Evolutionary conservation across 164 flowering plant genomes (phyloP).

Genomic region (Vitis rotundifolia): DNA sequence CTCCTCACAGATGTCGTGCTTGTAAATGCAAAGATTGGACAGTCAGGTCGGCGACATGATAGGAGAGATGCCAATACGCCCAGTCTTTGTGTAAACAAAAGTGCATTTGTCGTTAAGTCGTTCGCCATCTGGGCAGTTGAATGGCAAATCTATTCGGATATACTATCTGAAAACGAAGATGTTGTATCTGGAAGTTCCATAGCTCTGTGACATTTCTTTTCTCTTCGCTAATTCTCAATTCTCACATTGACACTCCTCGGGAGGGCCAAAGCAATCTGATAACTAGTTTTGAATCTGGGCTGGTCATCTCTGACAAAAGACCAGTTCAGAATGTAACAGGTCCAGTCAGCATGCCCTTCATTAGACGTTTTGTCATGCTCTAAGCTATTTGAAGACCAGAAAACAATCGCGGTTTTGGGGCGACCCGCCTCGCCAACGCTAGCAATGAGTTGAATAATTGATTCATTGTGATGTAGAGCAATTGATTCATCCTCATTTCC

Average conservation of each 20-base stretch:
- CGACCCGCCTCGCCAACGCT: constrained; percentile 93
- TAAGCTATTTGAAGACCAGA: too few relatives aligned
- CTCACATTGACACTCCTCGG: constrained; percentile 87
- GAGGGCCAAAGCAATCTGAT: constrained; percentile 80
- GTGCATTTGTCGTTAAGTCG: constrained; percentile 82
- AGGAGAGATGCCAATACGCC: constrained; percentile 97
- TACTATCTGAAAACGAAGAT: constrained; percentile 69
- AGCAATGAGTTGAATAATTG: constrained; percentile 85
- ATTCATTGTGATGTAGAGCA: too few relatives aligned
- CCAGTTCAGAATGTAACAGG: too few relatives aligned
- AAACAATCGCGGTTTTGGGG: too few relatives aligned
- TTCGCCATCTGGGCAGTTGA: constrained; percentile 98
- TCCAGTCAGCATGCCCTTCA: too few relatives aligned
- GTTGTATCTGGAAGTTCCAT: constrained; percentile 68
- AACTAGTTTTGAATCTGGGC: too few relatives aligned
- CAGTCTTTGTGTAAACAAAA: constrained; percentile 83
- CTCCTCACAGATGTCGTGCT: constrained; percentile 62
- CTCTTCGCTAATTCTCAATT: constrained; percentile 97
- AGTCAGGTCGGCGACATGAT: constrained; percentile 95
- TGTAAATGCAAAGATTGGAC: constrained; percentile 97
- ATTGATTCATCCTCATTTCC: constrained; percentile 79
- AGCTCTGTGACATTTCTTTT: constrained; percentile 74
- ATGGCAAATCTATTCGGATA: constrained; percentile 92
- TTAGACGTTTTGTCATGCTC: too few relatives aligned
- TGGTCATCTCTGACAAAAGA: too few relatives aligned